phyloP scores from a whole-genome alignment of 139 green algal genomes.

The Picochlorum sp. region DNA sequence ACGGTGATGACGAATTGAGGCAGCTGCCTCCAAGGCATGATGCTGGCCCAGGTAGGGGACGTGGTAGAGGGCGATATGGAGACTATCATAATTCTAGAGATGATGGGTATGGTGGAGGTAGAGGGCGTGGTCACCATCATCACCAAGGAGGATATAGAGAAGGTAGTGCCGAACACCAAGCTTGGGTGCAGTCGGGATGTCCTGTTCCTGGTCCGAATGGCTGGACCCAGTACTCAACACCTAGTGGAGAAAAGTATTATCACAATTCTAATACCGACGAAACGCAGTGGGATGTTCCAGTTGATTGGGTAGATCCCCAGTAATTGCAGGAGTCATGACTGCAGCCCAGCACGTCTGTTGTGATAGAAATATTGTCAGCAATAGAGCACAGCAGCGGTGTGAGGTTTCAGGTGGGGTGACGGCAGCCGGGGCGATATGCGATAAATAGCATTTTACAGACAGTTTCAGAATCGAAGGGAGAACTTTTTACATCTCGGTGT shows the following conservation, averaged over 20 bases:
- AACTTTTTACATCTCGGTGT: too few relatives aligned
- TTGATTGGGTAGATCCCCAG: conserved; percentile 23
- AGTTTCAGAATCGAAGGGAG: too few relatives aligned
- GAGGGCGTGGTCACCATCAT: neutral
- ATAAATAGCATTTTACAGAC: too few relatives aligned
- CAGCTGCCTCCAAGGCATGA: conserved; percentile 36
- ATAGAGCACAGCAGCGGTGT: too few relatives aligned
- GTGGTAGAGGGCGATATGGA: conserved; percentile 2
- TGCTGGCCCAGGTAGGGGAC: conserved; percentile 1
- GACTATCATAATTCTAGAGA: neutral
- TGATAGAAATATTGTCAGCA: too few relatives aligned
- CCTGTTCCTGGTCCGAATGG: conserved; percentile 57
- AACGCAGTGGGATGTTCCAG: conserved; percentile 48
- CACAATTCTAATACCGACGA: conserved; percentile 43
- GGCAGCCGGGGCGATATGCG: too few relatives aligned
- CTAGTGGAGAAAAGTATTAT: conserved; percentile 64
- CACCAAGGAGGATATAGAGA: neutral
- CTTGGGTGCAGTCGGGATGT: conserved; percentile 42
- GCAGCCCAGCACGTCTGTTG: neutral
- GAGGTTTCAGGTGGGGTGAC: too few relatives aligned
- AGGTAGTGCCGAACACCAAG: conserved; percentile 27
- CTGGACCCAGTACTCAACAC: conserved; percentile 57
- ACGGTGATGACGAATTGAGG: conserved; percentile 82
- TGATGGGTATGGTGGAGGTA: conserved; percentile 1
- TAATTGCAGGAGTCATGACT: neutral